Conservation (phyloP, 164 flowering plant genomes). For the Aristolochia fimbriata region DNA sequence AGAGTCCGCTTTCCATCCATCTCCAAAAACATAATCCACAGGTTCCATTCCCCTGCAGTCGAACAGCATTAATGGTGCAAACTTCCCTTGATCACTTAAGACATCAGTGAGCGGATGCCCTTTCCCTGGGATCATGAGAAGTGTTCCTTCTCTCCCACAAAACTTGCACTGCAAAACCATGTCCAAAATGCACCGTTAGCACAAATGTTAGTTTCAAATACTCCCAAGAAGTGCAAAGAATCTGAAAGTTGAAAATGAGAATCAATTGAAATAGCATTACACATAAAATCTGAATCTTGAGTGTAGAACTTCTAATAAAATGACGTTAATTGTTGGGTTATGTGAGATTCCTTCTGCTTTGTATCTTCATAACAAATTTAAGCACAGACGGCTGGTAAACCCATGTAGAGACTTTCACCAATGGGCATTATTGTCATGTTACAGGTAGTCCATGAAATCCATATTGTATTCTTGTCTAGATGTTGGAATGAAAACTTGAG, state of each 20-base stretch:
- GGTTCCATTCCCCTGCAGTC: constrained; percentile 88
- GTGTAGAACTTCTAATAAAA: not conserved
- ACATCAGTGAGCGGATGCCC: constrained; percentile 51
- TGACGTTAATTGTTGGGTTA: too few species aligned
- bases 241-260: not conserved
- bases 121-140: constrained; percentile 58
- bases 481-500: too few species aligned
- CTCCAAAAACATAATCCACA: constrained; percentile 45
- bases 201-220: not conserved
- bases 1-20: constrained; percentile 71
- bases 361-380: too few species aligned
- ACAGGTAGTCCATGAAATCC: too few species aligned
- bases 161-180: constrained; percentile 60
- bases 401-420: too few species aligned
- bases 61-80: constrained; percentile 63
- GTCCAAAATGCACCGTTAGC: too few species aligned
- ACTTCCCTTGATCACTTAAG: constrained; percentile 27
- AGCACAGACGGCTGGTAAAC: too few species aligned
- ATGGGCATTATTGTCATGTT: too few species aligned
- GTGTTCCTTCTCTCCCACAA: constrained; percentile 67
- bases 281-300: not conserved
- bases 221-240: not conserved
- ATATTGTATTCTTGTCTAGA: too few species aligned
- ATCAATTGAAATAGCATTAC: not conserved
- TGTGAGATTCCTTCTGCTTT: too few species aligned